Evolutionary conservation across 768 basidiomycete genomes (phyloP), one percentile per base, ranked within the genome.

Genomic region (Phlegmacium glaucopus): DNA sequence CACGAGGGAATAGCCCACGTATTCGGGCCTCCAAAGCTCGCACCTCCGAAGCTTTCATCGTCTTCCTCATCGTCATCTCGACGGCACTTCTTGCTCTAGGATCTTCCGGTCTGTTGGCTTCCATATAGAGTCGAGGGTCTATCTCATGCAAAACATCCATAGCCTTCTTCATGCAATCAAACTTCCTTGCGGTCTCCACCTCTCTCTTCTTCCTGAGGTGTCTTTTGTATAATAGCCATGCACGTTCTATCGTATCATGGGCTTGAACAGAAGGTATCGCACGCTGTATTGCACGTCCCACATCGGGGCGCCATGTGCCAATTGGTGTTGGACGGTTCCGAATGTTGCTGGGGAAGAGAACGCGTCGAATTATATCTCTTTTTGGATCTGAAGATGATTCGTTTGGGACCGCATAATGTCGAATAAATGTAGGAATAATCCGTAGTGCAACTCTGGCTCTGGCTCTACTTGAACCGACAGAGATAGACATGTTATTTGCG

Each of bases 201-300:
- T 83, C 78, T 38, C 87, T 76, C 51, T 75, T 71, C 59, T 86
- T 80, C 35, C 94, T 80, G 32, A 83, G 50, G 59, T 89, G 84
- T 26, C 94, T 79, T 54, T 80, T 76, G 68, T 91, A 83, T 9
- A 97, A 76, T 43, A 84, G 71, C 88, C 89, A 97, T 4, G 94
- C 94, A 27, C 94, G 82, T 54, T 91, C 86, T 44, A 96, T 93
- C 2, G 92, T 96, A 52, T 92, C 80, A 69, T 96, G 91, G 0
- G 90, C 92, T 64, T 95, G 92, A 4, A 76, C 79, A 3, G 90
- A 90, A 10, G 91, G 90, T 43, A 96, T 86, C n/a, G 90, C 90
- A 45, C 77, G 78, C 54, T 88, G 83, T 12, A 97, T 70, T 8
- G 90, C 84, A 41, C 74, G 78, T 29, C 77, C 80, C 25, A 91